Evolutionary conservation across 2,329 filamentous ascomycete genomes (phyloP), one percentile per base, ranked within the genome.

Genomic region (Penicillium vulpinum): DNA sequence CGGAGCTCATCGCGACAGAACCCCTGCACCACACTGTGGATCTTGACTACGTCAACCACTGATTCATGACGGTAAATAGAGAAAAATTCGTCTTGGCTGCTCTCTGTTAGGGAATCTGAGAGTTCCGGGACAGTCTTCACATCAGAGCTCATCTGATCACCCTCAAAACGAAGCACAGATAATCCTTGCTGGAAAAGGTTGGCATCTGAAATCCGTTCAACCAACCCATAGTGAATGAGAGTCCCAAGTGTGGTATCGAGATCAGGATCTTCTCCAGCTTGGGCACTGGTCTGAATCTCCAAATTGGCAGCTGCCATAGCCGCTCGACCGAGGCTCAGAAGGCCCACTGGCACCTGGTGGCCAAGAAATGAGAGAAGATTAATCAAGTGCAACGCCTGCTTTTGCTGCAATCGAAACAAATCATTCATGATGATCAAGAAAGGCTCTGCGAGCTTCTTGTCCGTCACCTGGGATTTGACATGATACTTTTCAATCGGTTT

Each of bases 331-430:
- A 88, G 75, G 29, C 75, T 76, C 13, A 90, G 74, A 78, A 90
- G 83, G 54, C 86, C 86, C 22, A 89, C 84, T 0, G 88, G 88
- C 5, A 89, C 78, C 54, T 85, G 80, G 54, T 85, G 84, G 39
- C 84, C 83, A 52, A 88, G 85, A 64, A 89, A 89, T 1, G 83
- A 83, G 15, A 90, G 71, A 13, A 90, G 73, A 22, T 83, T 83
- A 60, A 90, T 84, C 35, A 90, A 70, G 64, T 88, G 88, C 47
- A 88, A 71, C 0, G 87, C 86, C 52, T 86, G 82, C 16, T 68
- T 67, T 45, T 80, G 75, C 16, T 73, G 65, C 54, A 71, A 66
- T 26, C 67, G 68, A 60, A 68, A 70, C 1, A 81, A 70, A 60
- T 81, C 78, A 39, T 78, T 70, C 70, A 82, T 77, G 46, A 82